A percentile compares a stretch with the other conserved stretches of the same genome.
Conservation (phyloP, 2,329 filamentous ascomycete genomes). For the Alternaria sp. region DNA sequence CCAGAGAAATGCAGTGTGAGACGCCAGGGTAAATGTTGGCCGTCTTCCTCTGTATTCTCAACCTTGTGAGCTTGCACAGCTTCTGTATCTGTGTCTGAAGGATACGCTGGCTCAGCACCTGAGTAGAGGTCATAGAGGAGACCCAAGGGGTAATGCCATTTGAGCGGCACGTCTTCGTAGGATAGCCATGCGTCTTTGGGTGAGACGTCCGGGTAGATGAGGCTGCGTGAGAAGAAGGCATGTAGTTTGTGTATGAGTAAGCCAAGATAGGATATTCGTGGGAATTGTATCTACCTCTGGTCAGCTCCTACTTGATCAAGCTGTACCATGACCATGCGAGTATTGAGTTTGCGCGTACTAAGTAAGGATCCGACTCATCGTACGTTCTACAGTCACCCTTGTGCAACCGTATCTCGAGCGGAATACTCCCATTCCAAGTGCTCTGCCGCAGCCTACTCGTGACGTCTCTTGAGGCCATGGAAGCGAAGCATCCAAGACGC, state of each 20-base stretch:
- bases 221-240: constrained; percentile 66
- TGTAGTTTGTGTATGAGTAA: constrained; percentile 70
- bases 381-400: constrained; percentile 68
- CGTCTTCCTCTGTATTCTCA: constrained; percentile 28
- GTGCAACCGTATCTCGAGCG: constrained; percentile 67
- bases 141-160: constrained; percentile 77
- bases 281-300: constrained; percentile 63
- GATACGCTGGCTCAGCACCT: constrained; percentile 60
- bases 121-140: constrained; percentile 75
- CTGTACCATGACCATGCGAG: background rate
- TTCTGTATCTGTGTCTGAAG: constrained; percentile 18
- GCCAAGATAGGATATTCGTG: constrained; percentile 74
- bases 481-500: constrained; percentile 16
- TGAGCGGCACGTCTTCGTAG: constrained; percentile 73
- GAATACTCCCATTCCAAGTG: constrained; percentile 68
- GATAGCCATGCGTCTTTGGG: constrained; percentile 69
- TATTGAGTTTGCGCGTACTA: constrained; percentile 55
- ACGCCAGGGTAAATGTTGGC: constrained; percentile 65
- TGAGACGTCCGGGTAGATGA: constrained; percentile 66
- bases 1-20: constrained; percentile 69
- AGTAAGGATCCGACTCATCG: constrained; percentile 67
- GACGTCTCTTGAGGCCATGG: constrained; percentile 44
- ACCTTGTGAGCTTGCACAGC: constrained; percentile 23
- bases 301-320: constrained; percentile 9
- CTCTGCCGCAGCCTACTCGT: constrained; percentile 55